Evolutionary conservation across 192 early-diverging fungal genomes (phyloP).

Genomic region (Coemansia sp.): DNA sequence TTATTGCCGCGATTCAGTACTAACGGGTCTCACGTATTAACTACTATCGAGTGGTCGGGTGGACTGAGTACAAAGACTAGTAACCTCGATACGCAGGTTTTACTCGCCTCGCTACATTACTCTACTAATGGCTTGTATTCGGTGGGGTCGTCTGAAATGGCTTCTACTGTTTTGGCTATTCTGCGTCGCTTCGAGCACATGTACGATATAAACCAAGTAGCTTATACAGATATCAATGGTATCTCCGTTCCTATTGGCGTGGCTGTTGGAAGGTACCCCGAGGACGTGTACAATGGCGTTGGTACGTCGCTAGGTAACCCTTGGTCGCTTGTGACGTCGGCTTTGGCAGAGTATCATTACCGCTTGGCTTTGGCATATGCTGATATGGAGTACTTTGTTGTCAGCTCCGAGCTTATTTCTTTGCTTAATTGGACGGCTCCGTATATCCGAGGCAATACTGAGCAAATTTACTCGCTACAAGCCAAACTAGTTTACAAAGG

Average conservation of each 20-base stretch:
- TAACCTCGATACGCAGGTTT: conserved; percentile 61
- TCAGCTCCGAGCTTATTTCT: conserved; percentile 37
- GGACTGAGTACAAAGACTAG: conserved; percentile 55
- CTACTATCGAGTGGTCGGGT: conserved; percentile 42
- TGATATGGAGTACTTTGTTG: conserved; percentile 18
- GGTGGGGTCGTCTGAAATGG: conserved; percentile 18
- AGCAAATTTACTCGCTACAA: neutral
- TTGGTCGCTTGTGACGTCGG: conserved; percentile 69
- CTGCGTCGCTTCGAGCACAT: conserved; percentile 22
- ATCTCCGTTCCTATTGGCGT: conserved; percentile 38
- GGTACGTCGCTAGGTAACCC: conserved; percentile 66
- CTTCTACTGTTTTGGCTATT: conserved; percentile 22
- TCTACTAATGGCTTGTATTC: conserved; percentile 27
- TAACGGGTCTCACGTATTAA: conserved; percentile 18
- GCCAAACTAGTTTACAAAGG: neutral
- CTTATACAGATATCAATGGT: conserved; percentile 18
- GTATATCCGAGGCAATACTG: neutral
- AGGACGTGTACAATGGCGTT: conserved; percentile 72
- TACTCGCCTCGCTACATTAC: conserved; percentile 61
- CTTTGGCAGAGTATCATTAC: conserved; percentile 67
- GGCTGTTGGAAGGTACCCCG: conserved; percentile 73
- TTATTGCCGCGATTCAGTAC: conserved; percentile 57
- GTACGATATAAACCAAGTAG: conserved; percentile 32
- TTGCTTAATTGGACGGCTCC: conserved; percentile 40
- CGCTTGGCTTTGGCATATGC: conserved; percentile 41